Percentiles rank a stretch among this genome's conserved stretches.
These are phyloP conservation scores for Nakazawaea wickerhamii DNA, from an alignment of 805 yeast genomes.

Conservation along the genomic window DNA sequence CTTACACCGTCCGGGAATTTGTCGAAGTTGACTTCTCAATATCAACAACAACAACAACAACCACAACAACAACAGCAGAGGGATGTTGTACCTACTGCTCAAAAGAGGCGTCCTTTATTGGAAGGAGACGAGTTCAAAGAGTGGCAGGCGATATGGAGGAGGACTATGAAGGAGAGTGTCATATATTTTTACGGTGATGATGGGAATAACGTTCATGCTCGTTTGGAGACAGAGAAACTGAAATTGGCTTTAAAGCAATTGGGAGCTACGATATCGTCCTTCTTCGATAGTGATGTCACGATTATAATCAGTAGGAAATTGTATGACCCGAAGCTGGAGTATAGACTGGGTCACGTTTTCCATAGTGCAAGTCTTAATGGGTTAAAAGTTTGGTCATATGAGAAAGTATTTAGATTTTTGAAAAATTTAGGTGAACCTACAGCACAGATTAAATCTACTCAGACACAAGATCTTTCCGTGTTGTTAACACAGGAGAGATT, in stretches of 20 bases:
- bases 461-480: constrained; percentile 42
- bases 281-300: constrained; percentile 60
- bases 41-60: constrained; percentile 10
- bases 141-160: constrained; percentile 60
- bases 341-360: constrained; percentile 58
- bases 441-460: constrained; percentile 7
- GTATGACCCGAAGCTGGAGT: constrained; percentile 33
- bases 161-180: constrained; percentile 48
- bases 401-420: constrained; percentile 77
- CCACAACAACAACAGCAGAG: constrained; percentile 3
- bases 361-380: constrained; percentile 53
- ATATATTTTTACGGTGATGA: constrained; percentile 51
- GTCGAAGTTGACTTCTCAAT: constrained; percentile 5
- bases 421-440: constrained; percentile 48
- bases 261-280: constrained; percentile 54
- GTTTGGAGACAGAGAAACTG: constrained; percentile 30
- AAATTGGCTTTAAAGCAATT: constrained; percentile 31
- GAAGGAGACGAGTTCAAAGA: constrained; percentile 37
- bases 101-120: constrained; percentile 19
- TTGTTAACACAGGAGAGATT: constrained; percentile 79
- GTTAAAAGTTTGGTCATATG: constrained; percentile 83
- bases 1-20: constrained; percentile 8
- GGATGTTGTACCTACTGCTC: constrained; percentile 9
- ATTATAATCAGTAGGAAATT: constrained; percentile 71
- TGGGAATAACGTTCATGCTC: constrained; percentile 21